Evolutionary conservation across 2,329 filamentous ascomycete species (phyloP).

Genomic region (Furcasterigmium furcatum): DNA sequence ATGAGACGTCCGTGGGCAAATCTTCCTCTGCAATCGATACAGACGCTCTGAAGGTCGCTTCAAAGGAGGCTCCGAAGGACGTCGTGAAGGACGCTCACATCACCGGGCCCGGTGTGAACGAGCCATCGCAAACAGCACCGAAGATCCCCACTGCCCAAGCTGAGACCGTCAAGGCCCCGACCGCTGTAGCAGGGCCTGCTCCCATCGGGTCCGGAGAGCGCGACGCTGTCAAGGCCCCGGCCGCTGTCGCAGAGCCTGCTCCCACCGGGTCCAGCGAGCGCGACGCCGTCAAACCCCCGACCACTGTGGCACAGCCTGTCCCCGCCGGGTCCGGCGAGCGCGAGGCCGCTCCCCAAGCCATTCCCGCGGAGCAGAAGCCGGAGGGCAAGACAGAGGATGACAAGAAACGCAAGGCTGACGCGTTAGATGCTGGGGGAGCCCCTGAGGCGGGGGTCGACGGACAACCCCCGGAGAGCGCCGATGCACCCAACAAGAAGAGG

Average conservation of each 20-base stretch:
- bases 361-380: slow-evolving; percentile 17
- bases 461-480: no score
- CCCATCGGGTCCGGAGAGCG: slow-evolving; percentile 9
- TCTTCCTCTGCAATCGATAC: no score
- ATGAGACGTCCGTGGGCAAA: no score
- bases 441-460: slow-evolving; percentile 13
- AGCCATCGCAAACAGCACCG: neutral
- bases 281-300: slow-evolving; percentile 8
- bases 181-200: slow-evolving; percentile 6
- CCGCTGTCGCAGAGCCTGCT: slow-evolving; percentile 7
- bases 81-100: slow-evolving; percentile 1
- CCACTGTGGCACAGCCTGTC: slow-evolving; percentile 1
- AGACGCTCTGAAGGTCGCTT: no score
- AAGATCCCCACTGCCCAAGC: no score
- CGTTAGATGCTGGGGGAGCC: slow-evolving; percentile 17
- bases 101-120: no score
- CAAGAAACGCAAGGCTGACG: slow-evolving; percentile 38
- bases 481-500: slow-evolving; percentile 16
- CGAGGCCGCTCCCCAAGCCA: slow-evolving; percentile 9
- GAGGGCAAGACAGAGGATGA: slow-evolving; percentile 16
- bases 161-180: slow-evolving; percentile 17
- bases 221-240: slow-evolving; percentile 16
- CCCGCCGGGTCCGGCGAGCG: slow-evolving; percentile 6
- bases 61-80: slow-evolving; percentile 7
- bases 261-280: slow-evolving; percentile 4